phyloP scores from a whole-genome alignment of 257 asterid species.

The Avicennia marina region DNA sequence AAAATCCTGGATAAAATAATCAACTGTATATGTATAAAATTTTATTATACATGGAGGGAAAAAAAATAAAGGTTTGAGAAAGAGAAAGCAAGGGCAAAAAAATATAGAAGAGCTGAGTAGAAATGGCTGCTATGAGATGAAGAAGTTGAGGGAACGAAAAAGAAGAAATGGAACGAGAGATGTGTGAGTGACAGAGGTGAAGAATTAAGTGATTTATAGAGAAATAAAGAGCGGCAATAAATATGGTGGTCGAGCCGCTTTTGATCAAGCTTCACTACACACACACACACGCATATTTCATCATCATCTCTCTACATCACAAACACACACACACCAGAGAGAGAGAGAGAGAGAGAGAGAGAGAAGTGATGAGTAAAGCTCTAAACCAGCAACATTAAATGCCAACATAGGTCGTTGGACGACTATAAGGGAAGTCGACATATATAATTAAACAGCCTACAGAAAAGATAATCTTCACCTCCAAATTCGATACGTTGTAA shows the following conservation, averaged over 20 bases:
- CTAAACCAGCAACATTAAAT: slow-evolving; percentile 27
- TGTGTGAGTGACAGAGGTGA: slow-evolving; percentile 31
- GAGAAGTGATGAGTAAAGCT: not conserved
- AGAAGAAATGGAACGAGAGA: slow-evolving; percentile 10
- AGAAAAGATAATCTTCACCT: slow-evolving; percentile 13
- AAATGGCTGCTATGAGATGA: not conserved
- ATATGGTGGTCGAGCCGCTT: slow-evolving; percentile 27
- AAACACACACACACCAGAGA: not conserved
- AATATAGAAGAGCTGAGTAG: not conserved
- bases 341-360: slow-evolving; percentile 1
- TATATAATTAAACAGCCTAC: slow-evolving; percentile 20
- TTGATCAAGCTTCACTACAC: slow-evolving; percentile 4
- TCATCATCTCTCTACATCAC: not conserved
- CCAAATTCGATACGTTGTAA: slow-evolving; percentile 25
- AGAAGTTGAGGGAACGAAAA: not conserved
- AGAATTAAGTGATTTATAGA: slow-evolving; percentile 40
- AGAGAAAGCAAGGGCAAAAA: not conserved
- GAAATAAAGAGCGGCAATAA: slow-evolving; percentile 35
- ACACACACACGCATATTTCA: not conserved
- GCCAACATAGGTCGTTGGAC: slow-evolving; percentile 39
- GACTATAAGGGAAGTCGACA: not conserved
- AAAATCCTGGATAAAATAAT: no score
- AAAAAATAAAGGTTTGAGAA: not conserved
- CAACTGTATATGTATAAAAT: no score
- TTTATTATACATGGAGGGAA: no score